Evolutionary conservation across 208 protist genomes (phyloP).

Genomic region (Zelonia costaricensis): DNA sequence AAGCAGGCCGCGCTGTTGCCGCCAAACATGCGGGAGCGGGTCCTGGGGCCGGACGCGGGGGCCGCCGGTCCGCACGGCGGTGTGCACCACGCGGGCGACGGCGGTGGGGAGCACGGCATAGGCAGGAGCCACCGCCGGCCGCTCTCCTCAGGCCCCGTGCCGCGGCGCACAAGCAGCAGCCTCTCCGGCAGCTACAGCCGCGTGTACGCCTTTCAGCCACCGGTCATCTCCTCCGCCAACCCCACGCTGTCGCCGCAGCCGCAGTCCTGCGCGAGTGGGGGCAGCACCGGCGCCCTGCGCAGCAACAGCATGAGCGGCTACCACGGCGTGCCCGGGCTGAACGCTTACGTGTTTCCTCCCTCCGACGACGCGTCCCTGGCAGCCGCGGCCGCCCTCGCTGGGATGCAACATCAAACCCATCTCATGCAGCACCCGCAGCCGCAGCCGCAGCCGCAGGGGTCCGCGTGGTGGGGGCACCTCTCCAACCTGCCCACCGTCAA

Average conservation of each 20-base stretch:
- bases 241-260: no score
- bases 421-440: neutral
- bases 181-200: neutral
- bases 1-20: conserved; percentile 17
- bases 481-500: neutral
- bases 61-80: no score
- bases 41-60: neutral
- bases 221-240: neutral
- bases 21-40: conserved; percentile 14
- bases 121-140: conserved; percentile 4
- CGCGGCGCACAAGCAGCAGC: conserved; percentile 1
- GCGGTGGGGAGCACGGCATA: no score
- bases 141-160: neutral
- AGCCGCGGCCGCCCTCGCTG: neutral
- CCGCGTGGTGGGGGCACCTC: neutral
- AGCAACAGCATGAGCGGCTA: conserved; percentile 7
- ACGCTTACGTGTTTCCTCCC: neutral
- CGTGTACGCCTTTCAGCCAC: neutral
- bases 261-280: no score
- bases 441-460: neutral
- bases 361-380: neutral
- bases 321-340: neutral
- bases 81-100: neutral
- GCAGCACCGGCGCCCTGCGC: neutral
- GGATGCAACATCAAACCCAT: neutral